Base-by-base conservation (phyloP, 2,329 filamentous ascomycete species). In the Monascus ruber region DNA sequence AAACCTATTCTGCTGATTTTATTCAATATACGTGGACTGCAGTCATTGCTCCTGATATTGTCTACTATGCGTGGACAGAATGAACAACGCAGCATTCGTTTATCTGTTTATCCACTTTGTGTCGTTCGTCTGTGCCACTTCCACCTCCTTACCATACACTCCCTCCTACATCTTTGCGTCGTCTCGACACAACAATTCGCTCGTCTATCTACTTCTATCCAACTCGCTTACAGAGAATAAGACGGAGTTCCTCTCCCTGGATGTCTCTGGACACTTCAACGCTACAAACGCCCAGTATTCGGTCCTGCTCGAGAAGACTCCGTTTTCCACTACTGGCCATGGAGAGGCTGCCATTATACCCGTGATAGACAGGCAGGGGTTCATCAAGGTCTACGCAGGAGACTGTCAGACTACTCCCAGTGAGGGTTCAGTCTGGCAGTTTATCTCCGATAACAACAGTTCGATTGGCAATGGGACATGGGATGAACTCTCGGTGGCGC, bases 331-430 rank as follows among this genome's bases (percentile, higher is more conserved):
- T 42, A 29, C 68, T 66, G 26, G 74, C 65, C 1, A 60, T 66
- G 5, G 63, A 63, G 24, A 26, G 5, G 5, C 67, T 84, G 25
- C 84, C 77, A 91, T 86, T 52, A 71, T 79, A 5, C 77, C 86
- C 0, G 69, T 79, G 0, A 69, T 87, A 27, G 76, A 83, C 35
- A 65, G 73, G 33, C 71, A 76, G 52, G 85, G 85, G 10, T 76
- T 79, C 7, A 72, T 95, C 26, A 73, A 78, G 2, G 78, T 91
- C 1, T 82, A 86, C 40, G 71, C 80, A 0, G 88, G 89, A 2
- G 71, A 81, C 46, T 95, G 89, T 54, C 64, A 73, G 1, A 62
- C 66, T 26, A 64, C 70, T 2, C 66, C 64, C 4, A 63, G 61
- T 31, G 71, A 63, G 33, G 60, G 75, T 8, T 60, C 72, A 28